Base-by-base conservation (phyloP, 1,284 basidiomycete species). In the Fistulinella cinereoalba region DNA sequence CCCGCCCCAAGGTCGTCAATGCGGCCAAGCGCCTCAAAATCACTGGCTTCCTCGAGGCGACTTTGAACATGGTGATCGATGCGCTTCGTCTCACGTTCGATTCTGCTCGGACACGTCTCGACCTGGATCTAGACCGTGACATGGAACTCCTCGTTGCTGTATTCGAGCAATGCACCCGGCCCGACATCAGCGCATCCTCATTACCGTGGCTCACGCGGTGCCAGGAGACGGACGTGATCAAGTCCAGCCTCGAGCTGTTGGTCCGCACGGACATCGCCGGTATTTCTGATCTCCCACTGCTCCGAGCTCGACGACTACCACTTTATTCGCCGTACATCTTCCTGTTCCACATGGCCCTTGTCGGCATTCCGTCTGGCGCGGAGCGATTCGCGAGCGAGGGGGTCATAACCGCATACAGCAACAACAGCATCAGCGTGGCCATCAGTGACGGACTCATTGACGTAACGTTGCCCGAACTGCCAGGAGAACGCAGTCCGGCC, bases 361-460 rank as follows among this genome's bases (percentile, higher is more conserved):
- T 91, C 5, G 80, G 80, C 43, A 76, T 88, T 43, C 79, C 83
- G 0, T 74, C 79, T 1, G 83, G 90, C 1, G 91, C 93, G 2
- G 93, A 97, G 65, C 74, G 87, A 49, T 78, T 97, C 21, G 92
- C 92, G 3, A 83, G 86, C 55, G 89, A 89, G 52, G 92, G 92
- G 29, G 72, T 93, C 1, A 71, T 97, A 23, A 72, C 84, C 1
- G 87, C 91, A 0, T 91, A 96, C 64, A 84, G 84, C 56, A 88
- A 89, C 60, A 95, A 92, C 62, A 79, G 77, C 39, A 81, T 97
- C 55, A 89, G 83, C 36, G 70, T 79, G 16, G 80, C 81, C 9
- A 83, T 93, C 46, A 88, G 88, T 56, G 73, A 80, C 6, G 92
- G 90, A 2, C 65, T 75, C 43, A 80, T 96, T 28, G 80, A 86